phyloP scores from a whole-genome alignment of 2,329 filamentous ascomycete genomes.

The Xylariales sp. region DNA sequence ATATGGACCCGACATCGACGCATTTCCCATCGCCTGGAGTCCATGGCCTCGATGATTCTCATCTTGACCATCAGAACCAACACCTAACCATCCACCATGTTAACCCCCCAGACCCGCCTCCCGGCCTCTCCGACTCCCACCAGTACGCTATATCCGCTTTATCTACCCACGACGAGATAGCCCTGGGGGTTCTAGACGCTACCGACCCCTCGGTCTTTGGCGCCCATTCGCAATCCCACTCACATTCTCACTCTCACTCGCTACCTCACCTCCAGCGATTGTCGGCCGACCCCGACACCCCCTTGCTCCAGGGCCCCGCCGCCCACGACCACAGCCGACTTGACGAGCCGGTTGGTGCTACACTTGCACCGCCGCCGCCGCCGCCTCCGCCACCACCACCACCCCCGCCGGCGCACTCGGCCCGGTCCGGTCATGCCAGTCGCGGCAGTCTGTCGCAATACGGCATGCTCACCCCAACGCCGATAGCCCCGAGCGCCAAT shows the following conservation, averaged over 20 bases:
- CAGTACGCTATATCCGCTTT: constrained; percentile 21
- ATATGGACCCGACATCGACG: constrained; percentile 10
- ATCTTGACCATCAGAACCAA: constrained; percentile 16
- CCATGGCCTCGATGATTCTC: neutral
- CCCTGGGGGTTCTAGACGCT: constrained; percentile 34
- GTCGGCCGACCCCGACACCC: constrained; percentile 9
- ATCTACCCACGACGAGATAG: constrained; percentile 28
- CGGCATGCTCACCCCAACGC: constrained; percentile 36
- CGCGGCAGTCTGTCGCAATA: constrained; percentile 28
- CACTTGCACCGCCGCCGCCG: constrained; percentile 24
- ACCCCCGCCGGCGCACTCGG: constrained; percentile 29
- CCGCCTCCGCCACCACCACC: constrained; percentile 12
- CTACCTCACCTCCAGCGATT: constrained; percentile 13
- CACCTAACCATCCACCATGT: constrained; percentile 19
- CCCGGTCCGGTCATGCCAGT: constrained; percentile 17
- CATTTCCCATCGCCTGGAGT: constrained; percentile 8
- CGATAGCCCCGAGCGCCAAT: constrained; percentile 24
- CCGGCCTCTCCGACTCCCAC: constrained; percentile 8
- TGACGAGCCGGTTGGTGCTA: constrained; percentile 13
- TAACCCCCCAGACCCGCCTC: constrained; percentile 1
- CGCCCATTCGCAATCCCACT: constrained; percentile 17
- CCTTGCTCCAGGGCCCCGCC: constrained; percentile 13
- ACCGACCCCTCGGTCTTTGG: constrained; percentile 29
- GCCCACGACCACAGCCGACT: constrained; percentile 15
- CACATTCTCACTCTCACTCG: constrained; percentile 23